Evolutionary conservation across 371 early-diverging fungal species (phyloP).

Genomic region (Blakeslea trispora): DNA sequence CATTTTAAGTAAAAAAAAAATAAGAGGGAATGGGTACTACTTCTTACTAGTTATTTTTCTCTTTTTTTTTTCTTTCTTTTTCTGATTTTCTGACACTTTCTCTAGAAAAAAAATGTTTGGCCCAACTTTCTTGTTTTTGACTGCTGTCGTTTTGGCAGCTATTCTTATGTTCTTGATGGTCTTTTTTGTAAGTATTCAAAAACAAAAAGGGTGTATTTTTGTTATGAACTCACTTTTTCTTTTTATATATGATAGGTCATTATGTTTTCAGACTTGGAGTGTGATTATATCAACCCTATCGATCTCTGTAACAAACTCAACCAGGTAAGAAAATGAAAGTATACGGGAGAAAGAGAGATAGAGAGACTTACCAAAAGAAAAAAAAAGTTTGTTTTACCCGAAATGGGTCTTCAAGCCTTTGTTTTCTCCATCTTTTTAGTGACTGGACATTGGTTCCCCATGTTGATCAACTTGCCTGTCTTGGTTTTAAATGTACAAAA

Average conservation of each 20-base stretch:
- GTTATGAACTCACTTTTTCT: background rate
- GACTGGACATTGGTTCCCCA: slow-evolving; percentile 81
- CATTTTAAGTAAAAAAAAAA: no score
- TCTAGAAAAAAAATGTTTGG: slow-evolving; percentile 47
- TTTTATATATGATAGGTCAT: slow-evolving; percentile 60
- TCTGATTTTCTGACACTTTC: slow-evolving; percentile 1
- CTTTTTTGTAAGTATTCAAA: slow-evolving; percentile 28
- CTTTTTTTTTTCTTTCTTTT: slow-evolving; percentile 13
- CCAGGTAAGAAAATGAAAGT: slow-evolving; percentile 72
- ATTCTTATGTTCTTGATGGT: slow-evolving; percentile 84
- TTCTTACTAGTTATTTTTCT: no score
- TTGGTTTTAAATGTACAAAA: slow-evolving; percentile 78
- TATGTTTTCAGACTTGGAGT: slow-evolving; percentile 89
- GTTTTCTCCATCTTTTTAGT: slow-evolving; percentile 76
- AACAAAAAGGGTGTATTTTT: background rate
- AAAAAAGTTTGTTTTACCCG: slow-evolving; percentile 86
- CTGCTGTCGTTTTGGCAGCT: slow-evolving; percentile 88
- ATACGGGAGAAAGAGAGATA: no score
- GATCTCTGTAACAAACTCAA: slow-evolving; percentile 93
- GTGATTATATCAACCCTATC: slow-evolving; percentile 97
- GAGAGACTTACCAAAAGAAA: background rate
- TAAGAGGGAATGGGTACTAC: no score
- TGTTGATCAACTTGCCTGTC: slow-evolving; percentile 82
- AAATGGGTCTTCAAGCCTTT: slow-evolving; percentile 77
- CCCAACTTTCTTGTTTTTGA: slow-evolving; percentile 79